Evolutionary conservation across 768 basidiomycete genomes (phyloP), one percentile per base, ranked within the genome.

Genomic region (Tylopilus subfusipes): DNA sequence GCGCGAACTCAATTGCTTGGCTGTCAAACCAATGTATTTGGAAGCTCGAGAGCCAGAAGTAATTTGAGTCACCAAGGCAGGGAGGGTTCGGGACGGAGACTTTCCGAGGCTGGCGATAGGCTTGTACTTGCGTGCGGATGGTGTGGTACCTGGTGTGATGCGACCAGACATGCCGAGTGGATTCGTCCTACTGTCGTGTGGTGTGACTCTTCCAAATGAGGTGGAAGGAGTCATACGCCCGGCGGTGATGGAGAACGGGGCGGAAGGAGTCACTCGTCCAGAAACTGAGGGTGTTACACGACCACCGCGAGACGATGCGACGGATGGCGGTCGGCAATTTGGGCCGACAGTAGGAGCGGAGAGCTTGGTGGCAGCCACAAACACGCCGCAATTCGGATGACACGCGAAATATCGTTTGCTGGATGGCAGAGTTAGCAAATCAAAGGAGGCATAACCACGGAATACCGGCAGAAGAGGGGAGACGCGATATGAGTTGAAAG

Each of bases 321-420:
- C 92, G 3, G 93, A 95, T 1, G 87, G 75, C 1, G 94, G 89
- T 16, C 92, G 80, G 51, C 62, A 71, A 63, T 77, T 79, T 13
- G 72, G 65, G 16, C 85, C 82, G 19, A 84, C 83, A 4, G 88
- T 92, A 7, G 90, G 84, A 5, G 82, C 63, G 2, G 93, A 89
- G 19, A 99, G 82, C 68, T 97, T 97, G 31, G 82, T 73, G 2
- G 84, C 76, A 7, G 89, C 83, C 21, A 96, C 88, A 67, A 98
- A 99, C 36, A 99, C 91, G 25, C 96, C 96, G 56, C 93, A 95
- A 42, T 83, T 80, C 1, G 84, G 82, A 18, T 91, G 82, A 69
- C 95, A 98, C 2, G 74, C 61, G 62, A 99, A 99, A 69, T 99
- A 98, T 63, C 79, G 83, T 43, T 82, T 81, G 39, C 93, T 95